These are phyloP conservation scores for Coemansia sp. DNA, from an alignment of 192 early-diverging fungal species.

Conservation along the genomic window DNA sequence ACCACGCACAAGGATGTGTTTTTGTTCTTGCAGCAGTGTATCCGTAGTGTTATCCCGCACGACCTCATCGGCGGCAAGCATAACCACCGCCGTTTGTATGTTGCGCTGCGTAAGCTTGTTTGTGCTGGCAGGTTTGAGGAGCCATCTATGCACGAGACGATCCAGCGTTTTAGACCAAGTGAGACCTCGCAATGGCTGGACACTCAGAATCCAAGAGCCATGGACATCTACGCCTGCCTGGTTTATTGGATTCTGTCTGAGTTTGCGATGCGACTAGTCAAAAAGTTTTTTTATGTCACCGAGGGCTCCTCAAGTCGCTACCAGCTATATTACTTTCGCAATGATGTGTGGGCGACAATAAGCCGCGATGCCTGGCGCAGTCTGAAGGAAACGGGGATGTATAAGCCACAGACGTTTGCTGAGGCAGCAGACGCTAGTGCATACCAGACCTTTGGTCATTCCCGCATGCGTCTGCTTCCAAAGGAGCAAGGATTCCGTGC, in stretches of 20 bases:
- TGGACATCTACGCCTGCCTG: slow-evolving; percentile 60
- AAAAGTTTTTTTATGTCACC: slow-evolving; percentile 77
- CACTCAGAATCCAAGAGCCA: not conserved
- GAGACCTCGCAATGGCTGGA: slow-evolving; percentile 32
- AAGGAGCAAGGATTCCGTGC: slow-evolving; percentile 74
- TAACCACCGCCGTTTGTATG: slow-evolving; percentile 58
- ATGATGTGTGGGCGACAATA: slow-evolving; percentile 68
- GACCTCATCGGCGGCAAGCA: slow-evolving; percentile 60
- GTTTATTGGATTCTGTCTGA: slow-evolving; percentile 66
- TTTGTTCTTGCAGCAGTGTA: slow-evolving; percentile 49
- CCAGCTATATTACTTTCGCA: slow-evolving; percentile 73
- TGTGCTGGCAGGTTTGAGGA: slow-evolving; percentile 61
- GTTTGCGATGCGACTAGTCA: slow-evolving; percentile 61
- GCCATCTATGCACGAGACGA: slow-evolving; percentile 55
- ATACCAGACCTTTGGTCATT: slow-evolving; percentile 45
- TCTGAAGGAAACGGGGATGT: slow-evolving; percentile 45
- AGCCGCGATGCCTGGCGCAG: slow-evolving; percentile 47
- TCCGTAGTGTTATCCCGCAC: slow-evolving; percentile 61
- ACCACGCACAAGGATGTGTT: slow-evolving; percentile 37
- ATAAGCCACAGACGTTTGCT: slow-evolving; percentile 5
- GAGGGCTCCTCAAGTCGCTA: slow-evolving; percentile 66
- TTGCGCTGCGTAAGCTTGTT: slow-evolving; percentile 59
- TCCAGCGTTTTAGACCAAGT: slow-evolving; percentile 60
- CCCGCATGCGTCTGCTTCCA: slow-evolving; percentile 78
- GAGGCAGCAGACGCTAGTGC: not conserved